A percentile compares a stretch with the other conserved stretches of the same genome.
These are phyloP conservation scores for Hypoxylon sp. DNA, from an alignment of 2,329 filamentous ascomycete genomes.

Conservation along the genomic window DNA sequence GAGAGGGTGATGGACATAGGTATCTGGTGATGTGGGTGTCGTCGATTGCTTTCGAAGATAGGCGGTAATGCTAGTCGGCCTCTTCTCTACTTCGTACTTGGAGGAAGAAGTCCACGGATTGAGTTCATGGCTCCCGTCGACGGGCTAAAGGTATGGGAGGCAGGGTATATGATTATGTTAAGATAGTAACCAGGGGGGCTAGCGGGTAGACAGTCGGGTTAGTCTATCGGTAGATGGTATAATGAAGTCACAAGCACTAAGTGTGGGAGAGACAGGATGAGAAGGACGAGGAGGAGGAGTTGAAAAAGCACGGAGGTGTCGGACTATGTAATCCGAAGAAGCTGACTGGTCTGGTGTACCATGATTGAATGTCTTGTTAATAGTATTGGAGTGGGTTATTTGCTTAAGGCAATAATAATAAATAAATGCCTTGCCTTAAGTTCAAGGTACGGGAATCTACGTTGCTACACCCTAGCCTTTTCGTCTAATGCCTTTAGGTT, in stretches of 20 bases:
- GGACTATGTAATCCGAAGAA: conserved; percentile 36
- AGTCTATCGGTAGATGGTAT: conserved; percentile 23
- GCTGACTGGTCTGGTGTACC: conserved; percentile 32
- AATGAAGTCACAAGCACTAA: conserved; percentile 35
- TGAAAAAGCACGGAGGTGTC: conserved; percentile 38
- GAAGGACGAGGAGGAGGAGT: conserved; percentile 19
- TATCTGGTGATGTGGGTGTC: not conserved
- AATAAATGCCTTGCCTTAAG: no score
- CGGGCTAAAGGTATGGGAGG: conserved; percentile 8
- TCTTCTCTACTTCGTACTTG: conserved; percentile 5
- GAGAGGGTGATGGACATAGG: not conserved
- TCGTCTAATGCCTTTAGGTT: no score
- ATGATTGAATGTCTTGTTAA: conserved; percentile 6
- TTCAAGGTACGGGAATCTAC: no score
- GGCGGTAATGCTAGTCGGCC: not conserved
- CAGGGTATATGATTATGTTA: conserved; percentile 3
- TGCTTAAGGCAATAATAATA: conserved; percentile 15
- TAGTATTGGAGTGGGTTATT: conserved; percentile 9
- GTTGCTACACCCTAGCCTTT: conserved; percentile 17
- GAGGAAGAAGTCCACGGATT: conserved; percentile 7
- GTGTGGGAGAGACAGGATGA: conserved; percentile 24
- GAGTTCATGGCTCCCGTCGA: conserved; percentile 13
- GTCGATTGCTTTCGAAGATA: not conserved
- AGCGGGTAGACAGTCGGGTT: conserved; percentile 3
- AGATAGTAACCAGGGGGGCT: not conserved